Evolutionary conservation across 805 yeast species (phyloP).

Genomic region (Candida broadrunensis): DNA sequence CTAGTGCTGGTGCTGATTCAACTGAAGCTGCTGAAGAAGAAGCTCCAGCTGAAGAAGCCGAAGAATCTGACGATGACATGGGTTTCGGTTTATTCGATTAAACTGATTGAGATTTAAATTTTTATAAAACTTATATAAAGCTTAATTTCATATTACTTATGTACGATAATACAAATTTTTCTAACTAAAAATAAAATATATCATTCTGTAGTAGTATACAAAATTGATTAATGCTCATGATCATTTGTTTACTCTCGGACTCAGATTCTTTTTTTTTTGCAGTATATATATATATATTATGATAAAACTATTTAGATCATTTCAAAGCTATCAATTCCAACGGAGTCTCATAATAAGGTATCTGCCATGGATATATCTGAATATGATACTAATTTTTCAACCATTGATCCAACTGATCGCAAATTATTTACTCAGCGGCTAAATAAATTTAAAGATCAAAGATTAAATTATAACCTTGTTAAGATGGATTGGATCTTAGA

Average conservation of each 20-base stretch:
- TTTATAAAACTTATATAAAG: not conserved
- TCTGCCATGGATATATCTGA: not conserved
- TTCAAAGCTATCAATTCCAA: no score
- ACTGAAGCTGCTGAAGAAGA: conserved; percentile 69
- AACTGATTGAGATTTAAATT: conserved; percentile 20
- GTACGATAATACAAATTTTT: not conserved
- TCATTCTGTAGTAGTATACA: no score
- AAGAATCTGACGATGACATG: conserved; percentile 85
- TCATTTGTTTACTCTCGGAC: no score
- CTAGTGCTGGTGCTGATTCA: conserved; percentile 62
- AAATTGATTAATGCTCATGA: no score
- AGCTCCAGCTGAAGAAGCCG: conserved; percentile 71
- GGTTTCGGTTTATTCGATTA: conserved; percentile 99
- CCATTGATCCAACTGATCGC: not conserved
- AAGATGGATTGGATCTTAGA: conserved; percentile 3
- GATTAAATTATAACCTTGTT: not conserved
- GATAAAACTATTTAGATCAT: no score
- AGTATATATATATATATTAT: no score
- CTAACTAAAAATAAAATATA: no score
- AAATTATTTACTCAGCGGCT: not conserved
- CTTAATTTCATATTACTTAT: not conserved
- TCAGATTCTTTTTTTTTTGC: not conserved
- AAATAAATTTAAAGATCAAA: not conserved
- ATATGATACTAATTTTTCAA: not conserved
- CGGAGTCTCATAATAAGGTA: no score